Conservation (phyloP, 768 basidiomycete genomes). For the Roridomyces roridus region DNA sequence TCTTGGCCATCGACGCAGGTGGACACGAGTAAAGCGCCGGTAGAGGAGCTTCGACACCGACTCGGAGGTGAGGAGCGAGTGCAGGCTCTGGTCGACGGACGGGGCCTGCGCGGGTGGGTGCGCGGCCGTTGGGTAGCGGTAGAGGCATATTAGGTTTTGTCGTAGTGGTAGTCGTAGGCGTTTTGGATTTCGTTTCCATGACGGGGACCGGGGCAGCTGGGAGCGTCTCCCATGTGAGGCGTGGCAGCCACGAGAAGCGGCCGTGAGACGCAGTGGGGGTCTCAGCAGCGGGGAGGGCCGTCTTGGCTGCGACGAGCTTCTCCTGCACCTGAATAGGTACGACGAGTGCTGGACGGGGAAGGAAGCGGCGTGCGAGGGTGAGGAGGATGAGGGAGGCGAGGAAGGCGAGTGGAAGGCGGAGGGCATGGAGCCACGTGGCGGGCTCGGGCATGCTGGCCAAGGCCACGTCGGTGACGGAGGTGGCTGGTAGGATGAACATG, state of each 20-base stretch:
- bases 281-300: background rate
- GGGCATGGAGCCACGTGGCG: background rate
- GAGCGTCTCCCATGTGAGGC: background rate
- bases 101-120: background rate
- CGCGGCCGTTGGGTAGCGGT: background rate
- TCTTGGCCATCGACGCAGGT: constrained; percentile 16
- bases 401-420: constrained; percentile 1
- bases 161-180: background rate
- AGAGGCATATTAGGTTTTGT: background rate
- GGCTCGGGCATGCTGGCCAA: background rate
- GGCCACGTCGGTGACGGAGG: background rate
- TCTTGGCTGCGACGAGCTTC: no score
- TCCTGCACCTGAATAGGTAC: background rate
- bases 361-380: background rate
- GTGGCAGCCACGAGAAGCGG: background rate
- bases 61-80: background rate
- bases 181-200: no score
- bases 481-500: constrained; percentile 19
- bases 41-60: background rate
- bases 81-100: background rate
- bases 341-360: background rate
- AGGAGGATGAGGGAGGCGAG: background rate
- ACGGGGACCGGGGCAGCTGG: no score
- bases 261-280: background rate
- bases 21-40: constrained; percentile 6